Evolutionary conservation across 176 grass and related monocot species (phyloP).

Genomic region (Neostapfia colusana): DNA sequence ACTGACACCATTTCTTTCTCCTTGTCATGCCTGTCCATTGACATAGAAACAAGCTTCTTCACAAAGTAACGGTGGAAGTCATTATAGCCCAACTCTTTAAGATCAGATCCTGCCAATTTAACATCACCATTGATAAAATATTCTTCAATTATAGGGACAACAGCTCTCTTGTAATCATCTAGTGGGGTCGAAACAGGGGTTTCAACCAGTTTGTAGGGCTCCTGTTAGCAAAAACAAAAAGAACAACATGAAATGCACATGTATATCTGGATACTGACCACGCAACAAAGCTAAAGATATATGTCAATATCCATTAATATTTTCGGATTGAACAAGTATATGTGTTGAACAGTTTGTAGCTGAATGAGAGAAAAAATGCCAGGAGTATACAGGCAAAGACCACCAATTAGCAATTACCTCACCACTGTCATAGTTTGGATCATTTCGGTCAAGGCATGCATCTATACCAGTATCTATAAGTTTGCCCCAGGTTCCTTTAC

Average conservation of each 20-base stretch:
- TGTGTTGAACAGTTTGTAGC: neutral
- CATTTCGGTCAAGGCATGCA: conserved; percentile 79
- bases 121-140: conserved; percentile 88
- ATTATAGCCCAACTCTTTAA: conserved; percentile 77
- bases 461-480: conserved; percentile 73
- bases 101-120: conserved; percentile 71
- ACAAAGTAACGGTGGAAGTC: conserved; percentile 83
- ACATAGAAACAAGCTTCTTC: conserved; percentile 88
- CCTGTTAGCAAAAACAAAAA: conserved; percentile 52
- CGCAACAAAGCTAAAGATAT: neutral
- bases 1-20: conserved; percentile 96
- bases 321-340: conserved; percentile 8
- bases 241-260: conserved; percentile 22
- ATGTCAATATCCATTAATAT: neutral
- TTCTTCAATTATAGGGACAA: conserved; percentile 73
- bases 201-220: conserved; percentile 85
- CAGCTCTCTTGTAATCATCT: conserved; percentile 83
- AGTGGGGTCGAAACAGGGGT: conserved; percentile 66
- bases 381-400: conserved; percentile 26
- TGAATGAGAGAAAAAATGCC: conserved; percentile 8
- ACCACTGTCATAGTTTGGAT: conserved; percentile 93
- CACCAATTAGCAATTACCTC: conserved; percentile 59
- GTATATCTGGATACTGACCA: conserved; percentile 14
- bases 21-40: conserved; percentile 95
- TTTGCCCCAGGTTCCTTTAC: conserved; percentile 92